Conservation (phyloP, 75 land plant genomes). For the Pinus taeda region DNA sequence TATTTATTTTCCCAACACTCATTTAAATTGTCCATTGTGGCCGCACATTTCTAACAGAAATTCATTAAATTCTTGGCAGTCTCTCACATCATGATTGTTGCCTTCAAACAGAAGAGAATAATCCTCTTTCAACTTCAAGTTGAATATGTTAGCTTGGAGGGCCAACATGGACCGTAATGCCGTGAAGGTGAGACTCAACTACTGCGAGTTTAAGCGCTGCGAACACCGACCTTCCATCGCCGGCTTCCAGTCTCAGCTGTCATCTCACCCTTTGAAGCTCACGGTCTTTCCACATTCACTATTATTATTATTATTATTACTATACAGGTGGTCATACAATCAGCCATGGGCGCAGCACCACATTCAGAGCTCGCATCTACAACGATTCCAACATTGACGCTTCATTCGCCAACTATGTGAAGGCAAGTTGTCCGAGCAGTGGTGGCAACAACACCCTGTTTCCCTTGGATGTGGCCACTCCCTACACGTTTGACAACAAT, state of each 20-base stretch:
- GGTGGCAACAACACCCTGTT: conserved; percentile 22
- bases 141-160: conserved; percentile 50
- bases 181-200: conserved; percentile 72
- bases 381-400: conserved; percentile 30
- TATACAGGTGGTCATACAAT: conserved; percentile 40
- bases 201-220: conserved; percentile 58
- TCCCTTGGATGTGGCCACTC: conserved; percentile 30
- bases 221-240: conserved; percentile 52
- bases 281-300: conserved; percentile 57
- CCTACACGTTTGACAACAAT: conserved; percentile 34
- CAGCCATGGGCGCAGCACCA: conserved; percentile 35
- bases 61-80: too few relatives aligned
- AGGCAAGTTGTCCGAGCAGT: conserved; percentile 23
- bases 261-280: conserved; percentile 30
- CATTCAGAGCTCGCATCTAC: conserved; percentile 33
- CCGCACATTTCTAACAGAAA: too few relatives aligned
- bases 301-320: conserved; percentile 37
- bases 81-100: too few relatives aligned
- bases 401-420: conserved; percentile 4
- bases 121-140: too few relatives aligned
- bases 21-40: too few relatives aligned
- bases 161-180: conserved; percentile 52
- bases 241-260: conserved; percentile 43
- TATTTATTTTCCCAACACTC: too few relatives aligned
- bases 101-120: too few relatives aligned